Conservation (phyloP, 2,329 filamentous ascomycete species). For the Colletotrichum tanaceti region DNA sequence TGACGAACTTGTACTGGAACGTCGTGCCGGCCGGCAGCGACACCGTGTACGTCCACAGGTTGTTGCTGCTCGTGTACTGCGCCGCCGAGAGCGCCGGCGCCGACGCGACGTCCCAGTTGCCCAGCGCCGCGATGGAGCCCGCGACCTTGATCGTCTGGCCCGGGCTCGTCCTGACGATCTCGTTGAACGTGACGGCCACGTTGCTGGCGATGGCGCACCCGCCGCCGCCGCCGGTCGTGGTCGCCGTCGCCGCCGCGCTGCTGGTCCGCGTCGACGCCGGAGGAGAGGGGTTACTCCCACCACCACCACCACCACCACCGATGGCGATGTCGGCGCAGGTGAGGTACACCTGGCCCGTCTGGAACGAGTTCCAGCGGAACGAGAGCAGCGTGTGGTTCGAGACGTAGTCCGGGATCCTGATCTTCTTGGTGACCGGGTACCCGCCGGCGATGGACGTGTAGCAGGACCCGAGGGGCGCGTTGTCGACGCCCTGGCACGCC, state of each 20-base stretch:
- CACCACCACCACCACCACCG: constrained; percentile 18
- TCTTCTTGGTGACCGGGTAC: constrained; percentile 64
- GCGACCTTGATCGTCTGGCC: constrained; percentile 63
- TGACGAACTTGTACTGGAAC: constrained; percentile 73
- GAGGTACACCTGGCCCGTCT: constrained; percentile 65
- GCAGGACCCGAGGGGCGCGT: constrained; percentile 57
- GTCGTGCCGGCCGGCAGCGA: constrained; percentile 62
- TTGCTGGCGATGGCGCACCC: constrained; percentile 49
- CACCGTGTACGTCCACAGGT: constrained; percentile 65
- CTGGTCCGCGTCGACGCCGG: constrained; percentile 41
- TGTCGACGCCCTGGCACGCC: constrained; percentile 60
- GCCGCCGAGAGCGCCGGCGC: constrained; percentile 63
- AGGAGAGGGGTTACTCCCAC: constrained; percentile 28
- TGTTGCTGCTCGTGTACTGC: constrained; percentile 65
- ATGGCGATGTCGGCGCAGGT: constrained; percentile 66
- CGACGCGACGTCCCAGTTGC: constrained; percentile 50
- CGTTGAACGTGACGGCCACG: constrained; percentile 57
- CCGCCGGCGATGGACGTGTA: constrained; percentile 64
- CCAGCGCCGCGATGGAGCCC: constrained; percentile 55
- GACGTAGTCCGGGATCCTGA: constrained; percentile 60
- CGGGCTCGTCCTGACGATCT: constrained; percentile 57
- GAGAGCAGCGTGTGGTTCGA: constrained; percentile 64
- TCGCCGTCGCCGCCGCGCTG: constrained; percentile 37
- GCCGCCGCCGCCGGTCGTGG: constrained; percentile 40
- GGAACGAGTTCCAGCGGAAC: constrained; percentile 66